Conservation (phyloP, 768 basidiomycete genomes). For the Lyophyllum atratum region DNA sequence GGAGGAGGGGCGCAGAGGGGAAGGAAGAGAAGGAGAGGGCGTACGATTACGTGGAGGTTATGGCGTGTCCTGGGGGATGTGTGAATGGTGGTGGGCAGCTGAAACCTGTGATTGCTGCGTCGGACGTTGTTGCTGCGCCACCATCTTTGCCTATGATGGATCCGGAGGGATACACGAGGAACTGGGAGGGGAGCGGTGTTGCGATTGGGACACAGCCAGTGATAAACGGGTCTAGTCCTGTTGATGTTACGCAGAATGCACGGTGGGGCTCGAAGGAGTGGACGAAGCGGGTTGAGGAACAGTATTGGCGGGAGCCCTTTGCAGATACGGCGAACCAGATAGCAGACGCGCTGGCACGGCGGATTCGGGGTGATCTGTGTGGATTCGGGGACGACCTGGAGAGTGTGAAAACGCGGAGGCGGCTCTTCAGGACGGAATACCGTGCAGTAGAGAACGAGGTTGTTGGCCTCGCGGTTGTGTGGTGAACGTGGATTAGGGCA, state of each 20-base stretch:
- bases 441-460: constrained; percentile 86
- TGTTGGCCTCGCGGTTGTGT: constrained; percentile 73
- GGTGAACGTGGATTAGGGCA: constrained; percentile 38
- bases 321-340: constrained; percentile 15
- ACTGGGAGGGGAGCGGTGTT: constrained; percentile 63
- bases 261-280: constrained; percentile 86
- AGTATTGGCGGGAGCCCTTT: constrained; percentile 66
- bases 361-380: constrained; percentile 31
- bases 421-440: constrained; percentile 76
- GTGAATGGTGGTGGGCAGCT: constrained; percentile 97
- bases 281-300: constrained; percentile 77
- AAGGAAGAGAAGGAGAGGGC: constrained; percentile 41
- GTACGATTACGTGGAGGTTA: constrained; percentile 95
- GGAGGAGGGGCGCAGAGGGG: constrained; percentile 34
- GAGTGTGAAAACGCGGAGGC: constrained; percentile 44
- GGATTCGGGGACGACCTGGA: constrained; percentile 33
- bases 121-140: background rate
- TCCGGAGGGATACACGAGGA: constrained; percentile 66
- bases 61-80: constrained; percentile 98
- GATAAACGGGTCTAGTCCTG: background rate
- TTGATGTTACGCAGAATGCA: constrained; percentile 40
- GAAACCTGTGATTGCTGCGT: constrained; percentile 31
- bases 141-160: constrained; percentile 33
- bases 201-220: constrained; percentile 18
- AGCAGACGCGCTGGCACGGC: constrained; percentile 37